A percentile compares a stretch with the other conserved stretches of the same genome.
Conservation (phyloP, 257 asterid species). For the Nicotiana noctiflora region DNA sequence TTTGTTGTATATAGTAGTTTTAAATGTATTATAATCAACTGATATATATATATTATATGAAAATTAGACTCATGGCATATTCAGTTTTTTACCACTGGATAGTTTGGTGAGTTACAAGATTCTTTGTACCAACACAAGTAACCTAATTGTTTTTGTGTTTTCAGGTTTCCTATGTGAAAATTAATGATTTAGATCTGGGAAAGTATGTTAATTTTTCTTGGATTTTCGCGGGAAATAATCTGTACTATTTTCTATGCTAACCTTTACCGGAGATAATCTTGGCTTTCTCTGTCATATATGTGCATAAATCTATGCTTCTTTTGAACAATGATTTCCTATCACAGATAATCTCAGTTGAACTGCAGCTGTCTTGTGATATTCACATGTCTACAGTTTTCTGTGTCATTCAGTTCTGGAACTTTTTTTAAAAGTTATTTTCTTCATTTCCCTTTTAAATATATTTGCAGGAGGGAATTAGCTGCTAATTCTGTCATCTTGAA, state of each 20-base stretch:
- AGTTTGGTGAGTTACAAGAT: background rate
- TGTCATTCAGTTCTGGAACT: background rate
- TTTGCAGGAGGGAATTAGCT: background rate
- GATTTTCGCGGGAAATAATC: background rate
- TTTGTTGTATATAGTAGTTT: background rate
- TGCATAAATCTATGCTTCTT: background rate
- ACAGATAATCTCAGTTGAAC: background rate
- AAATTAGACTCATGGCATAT: background rate
- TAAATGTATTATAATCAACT: background rate
- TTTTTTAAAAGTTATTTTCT: background rate
- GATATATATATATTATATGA: background rate
- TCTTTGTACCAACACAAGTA: background rate
- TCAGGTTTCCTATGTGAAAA: background rate
- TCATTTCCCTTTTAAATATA: background rate
- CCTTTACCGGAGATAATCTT: background rate
- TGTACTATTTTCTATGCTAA: background rate
- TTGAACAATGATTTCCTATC: background rate
- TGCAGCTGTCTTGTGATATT: slow-evolving; percentile 4
- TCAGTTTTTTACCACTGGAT: background rate
- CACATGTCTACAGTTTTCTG: background rate
- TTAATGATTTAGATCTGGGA: slow-evolving; percentile 3
- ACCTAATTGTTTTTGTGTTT: background rate
- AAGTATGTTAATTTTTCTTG: background rate
- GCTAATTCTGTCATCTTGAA: background rate
- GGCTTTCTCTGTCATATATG: background rate